Percentiles rank a stretch among this genome's conserved stretches.
These are phyloP conservation scores for Penicillium silybi DNA, from an alignment of 495 filamentous ascomycete genomes.

Conservation along the genomic window DNA sequence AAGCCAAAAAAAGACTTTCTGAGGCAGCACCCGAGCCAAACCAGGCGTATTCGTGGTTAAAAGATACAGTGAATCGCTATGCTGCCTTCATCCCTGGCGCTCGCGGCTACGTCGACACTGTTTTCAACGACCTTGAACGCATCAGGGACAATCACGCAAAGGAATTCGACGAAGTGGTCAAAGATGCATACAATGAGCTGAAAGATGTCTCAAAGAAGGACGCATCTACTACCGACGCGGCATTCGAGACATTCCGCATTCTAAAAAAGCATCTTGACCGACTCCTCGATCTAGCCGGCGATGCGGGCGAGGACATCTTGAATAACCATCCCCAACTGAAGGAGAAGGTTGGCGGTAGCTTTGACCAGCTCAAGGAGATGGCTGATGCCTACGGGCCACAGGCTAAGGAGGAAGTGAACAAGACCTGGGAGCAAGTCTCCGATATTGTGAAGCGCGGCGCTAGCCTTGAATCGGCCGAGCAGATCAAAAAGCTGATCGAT, in stretches of 20 bases:
- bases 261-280: slow-evolving; percentile 49
- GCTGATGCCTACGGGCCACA: slow-evolving; percentile 62
- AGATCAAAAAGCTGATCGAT: slow-evolving; percentile 56
- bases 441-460: slow-evolving; percentile 53
- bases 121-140: slow-evolving; percentile 60
- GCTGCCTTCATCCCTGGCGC: slow-evolving; percentile 65
- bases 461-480: slow-evolving; percentile 42
- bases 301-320: slow-evolving; percentile 54
- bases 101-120: slow-evolving; percentile 52
- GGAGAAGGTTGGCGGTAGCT: slow-evolving; percentile 60
- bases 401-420: slow-evolving; percentile 63
- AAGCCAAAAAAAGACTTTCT: slow-evolving; percentile 46
- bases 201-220: slow-evolving; percentile 45
- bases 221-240: slow-evolving; percentile 45
- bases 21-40: slow-evolving; percentile 54
- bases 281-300: slow-evolving; percentile 51
- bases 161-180: slow-evolving; percentile 59
- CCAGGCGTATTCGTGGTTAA: slow-evolving; percentile 53
- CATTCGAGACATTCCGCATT: slow-evolving; percentile 47
- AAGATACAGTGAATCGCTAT: slow-evolving; percentile 55
- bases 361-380: slow-evolving; percentile 59
- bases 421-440: slow-evolving; percentile 58
- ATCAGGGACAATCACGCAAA: slow-evolving; percentile 54
- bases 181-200: slow-evolving; percentile 56
- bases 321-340: slow-evolving; percentile 64